Evolutionary conservation across 345 rosid genomes (phyloP), one percentile per base, ranked within the genome.

Genomic region (Aquilaria sinensis): DNA sequence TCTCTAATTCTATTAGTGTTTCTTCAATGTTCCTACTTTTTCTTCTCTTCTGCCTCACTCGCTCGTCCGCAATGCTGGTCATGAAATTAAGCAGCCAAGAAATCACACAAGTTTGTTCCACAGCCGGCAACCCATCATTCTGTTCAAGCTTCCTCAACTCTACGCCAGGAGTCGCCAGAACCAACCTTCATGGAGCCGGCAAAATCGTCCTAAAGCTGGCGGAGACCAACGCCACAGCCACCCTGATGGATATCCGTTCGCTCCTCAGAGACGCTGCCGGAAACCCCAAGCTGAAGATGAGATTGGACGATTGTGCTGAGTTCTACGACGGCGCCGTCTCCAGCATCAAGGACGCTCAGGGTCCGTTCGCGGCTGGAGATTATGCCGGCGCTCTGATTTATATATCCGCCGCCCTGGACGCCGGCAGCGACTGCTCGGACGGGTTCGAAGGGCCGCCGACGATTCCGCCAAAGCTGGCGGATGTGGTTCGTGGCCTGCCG

Each of bases 261-360:
- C 51, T 48, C 51, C 4, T 48, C 51, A 4, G 9, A 5, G 46
- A 48, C 14, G 46, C 68, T 5, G 52, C 57, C 9, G 6, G 5
- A 3, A 32, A 58, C 31, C 52, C 53, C 34, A 50, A 0, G 47
- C 64, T 58, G 8, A 63, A 67, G 53, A 54, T 16, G 31, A 10
- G 15, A 2, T 67, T 67, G 57, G 2, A 2, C 3, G 29, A 65
- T 12, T 72, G 72, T 47, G 31, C 65, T 1, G 62, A 67, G 12
- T 23, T 37, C 32, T 67, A 63, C 47, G 65, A 48, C 2, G 29
- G 54, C 8, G 48, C 53, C 31, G 51, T 72, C 3, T 53, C 43
- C 5, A 11, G 9, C 43, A 47, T 67, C 10, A 51, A 53, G 29
- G 61, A 63, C 0, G 59, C 66, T 6, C 51, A 48, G 43, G n/a